Evolutionary conservation across 2,329 filamentous ascomycete species (phyloP).

Genomic region (Ascochyta clinopodiicola): DNA sequence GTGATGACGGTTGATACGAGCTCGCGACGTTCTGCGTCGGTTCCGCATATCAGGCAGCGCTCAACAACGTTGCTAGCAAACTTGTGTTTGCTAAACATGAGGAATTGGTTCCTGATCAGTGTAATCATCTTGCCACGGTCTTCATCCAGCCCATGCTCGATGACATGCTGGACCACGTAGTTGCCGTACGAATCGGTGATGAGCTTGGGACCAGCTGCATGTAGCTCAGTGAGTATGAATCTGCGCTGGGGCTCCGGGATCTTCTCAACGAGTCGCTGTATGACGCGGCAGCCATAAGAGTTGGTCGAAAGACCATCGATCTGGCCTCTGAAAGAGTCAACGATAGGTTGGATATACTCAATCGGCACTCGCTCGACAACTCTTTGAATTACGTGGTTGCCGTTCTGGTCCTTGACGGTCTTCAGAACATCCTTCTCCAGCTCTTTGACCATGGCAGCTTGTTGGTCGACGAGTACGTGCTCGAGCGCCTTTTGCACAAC

Average conservation of each 20-base stretch:
- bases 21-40: slow-evolving; percentile 69
- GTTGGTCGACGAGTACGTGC: slow-evolving; percentile 89
- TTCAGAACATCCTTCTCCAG: slow-evolving; percentile 76
- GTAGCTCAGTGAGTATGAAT: slow-evolving; percentile 78
- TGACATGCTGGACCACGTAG: slow-evolving; percentile 93
- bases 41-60: slow-evolving; percentile 80
- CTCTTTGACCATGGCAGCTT: slow-evolving; percentile 82
- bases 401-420: slow-evolving; percentile 86
- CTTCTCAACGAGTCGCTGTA: slow-evolving; percentile 89
- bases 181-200: slow-evolving; percentile 92
- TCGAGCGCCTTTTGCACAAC: slow-evolving; percentile 97
- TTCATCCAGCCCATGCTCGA: slow-evolving; percentile 75
- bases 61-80: slow-evolving; percentile 98
- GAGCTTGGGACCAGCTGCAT: slow-evolving; percentile 72
- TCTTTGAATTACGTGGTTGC: slow-evolving; percentile 97
- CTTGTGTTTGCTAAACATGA: slow-evolving; percentile 89
- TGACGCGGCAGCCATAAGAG: slow-evolving; percentile 87
- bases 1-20: slow-evolving; percentile 63
- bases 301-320: slow-evolving; percentile 78
- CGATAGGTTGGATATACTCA: slow-evolving; percentile 82
- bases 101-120: slow-evolving; percentile 73
- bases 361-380: slow-evolving; percentile 82
- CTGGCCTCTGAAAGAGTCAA: slow-evolving; percentile 78
- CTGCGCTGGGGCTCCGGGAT: slow-evolving; percentile 74
- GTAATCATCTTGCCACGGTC: slow-evolving; percentile 77